Evolutionary conservation across 2,329 filamentous ascomycete genomes (phyloP).

Genomic region (Clonostachys chloroleuca): DNA sequence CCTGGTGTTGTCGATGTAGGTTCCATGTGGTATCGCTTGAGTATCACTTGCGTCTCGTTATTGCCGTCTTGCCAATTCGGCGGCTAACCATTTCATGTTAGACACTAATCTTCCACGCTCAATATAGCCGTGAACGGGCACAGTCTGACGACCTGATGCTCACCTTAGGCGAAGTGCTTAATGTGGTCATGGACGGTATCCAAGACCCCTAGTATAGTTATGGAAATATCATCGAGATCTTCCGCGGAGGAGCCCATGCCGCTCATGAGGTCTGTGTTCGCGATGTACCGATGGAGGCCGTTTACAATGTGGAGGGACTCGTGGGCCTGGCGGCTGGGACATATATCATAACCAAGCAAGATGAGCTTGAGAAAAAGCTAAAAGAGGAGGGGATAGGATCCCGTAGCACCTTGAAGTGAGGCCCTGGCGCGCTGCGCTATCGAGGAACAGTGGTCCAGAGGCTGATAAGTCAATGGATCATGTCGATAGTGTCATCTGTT

Average conservation of each 20-base stretch:
- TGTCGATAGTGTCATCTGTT: no score
- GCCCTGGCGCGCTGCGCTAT: no score
- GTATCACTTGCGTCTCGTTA: not conserved
- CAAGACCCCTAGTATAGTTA: conserved; percentile 8
- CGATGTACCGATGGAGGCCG: conserved; percentile 3
- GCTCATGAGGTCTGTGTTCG: conserved; percentile 3
- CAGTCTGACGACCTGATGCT: conserved; percentile 4
- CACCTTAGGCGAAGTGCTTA: not conserved
- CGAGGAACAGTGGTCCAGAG: no score
- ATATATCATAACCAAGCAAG: no score
- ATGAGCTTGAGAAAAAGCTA: no score
- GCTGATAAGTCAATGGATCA: no score
- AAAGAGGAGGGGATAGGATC: no score
- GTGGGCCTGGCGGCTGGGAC: no score
- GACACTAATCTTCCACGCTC: conserved; percentile 4
- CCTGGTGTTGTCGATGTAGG: conserved; percentile 2
- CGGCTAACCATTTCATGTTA: not conserved
- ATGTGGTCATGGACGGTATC: conserved; percentile 5
- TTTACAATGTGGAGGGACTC: not conserved
- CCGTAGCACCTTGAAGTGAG: no score
- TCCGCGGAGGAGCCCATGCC: conserved; percentile 5
- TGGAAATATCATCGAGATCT: conserved; percentile 9
- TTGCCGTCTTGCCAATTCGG: not conserved
- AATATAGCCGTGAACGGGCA: conserved; percentile 4
- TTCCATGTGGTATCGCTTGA: not conserved